Base-by-base conservation (phyloP, 192 early-diverging fungal genomes). In the Podila epigama region DNA sequence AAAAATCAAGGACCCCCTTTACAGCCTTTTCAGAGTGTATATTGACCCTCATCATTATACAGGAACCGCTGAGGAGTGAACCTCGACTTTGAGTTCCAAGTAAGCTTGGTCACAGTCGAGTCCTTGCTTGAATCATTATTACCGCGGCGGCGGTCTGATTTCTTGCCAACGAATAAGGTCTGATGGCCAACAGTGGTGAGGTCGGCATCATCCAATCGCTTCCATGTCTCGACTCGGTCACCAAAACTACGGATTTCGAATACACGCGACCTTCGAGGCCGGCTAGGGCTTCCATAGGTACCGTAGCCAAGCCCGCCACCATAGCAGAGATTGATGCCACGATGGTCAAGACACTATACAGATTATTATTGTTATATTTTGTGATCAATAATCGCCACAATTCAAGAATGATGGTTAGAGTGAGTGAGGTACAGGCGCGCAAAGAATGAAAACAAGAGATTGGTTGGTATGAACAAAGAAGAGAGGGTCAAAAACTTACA, bases 311-410 rank as follows among this genome's bases (percentile, higher is more conserved):
- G 41, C 11, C 83, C 83, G 11, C 83, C 83, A 28, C 75, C 77
- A 35, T 80, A 84, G 56, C 83, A 84, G 37, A 84, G 65, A n/a
- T 79, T 54, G 39, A 84, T 71, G 4, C 78, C 72, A 7, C 72
- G 63, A 29, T 66, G 78, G 32, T 81, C 53, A 53, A 80, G 54
- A 20, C 83, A 84, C 64, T 81, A 75, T 7, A 25, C 18, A 28
- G n/a, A 25, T 11, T 2, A 20, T 28, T 15, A 48, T 3, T 16
- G 36, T 42, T 12, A 22, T 3, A 56, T 4, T 42, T 37, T 15
- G 16, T 18, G 58, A 5, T 60, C 16, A 27, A 50, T 34, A 57
- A 48, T 22, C 42, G 18, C 12, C 5, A 20, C n/a, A 44, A 44
- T 1, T 20, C 4, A 20, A 8, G 9, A 25, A 48, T 22, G 1